Base-by-base conservation (phyloP, 2,329 filamentous ascomycete genomes). In the Emmonsia crescens region DNA sequence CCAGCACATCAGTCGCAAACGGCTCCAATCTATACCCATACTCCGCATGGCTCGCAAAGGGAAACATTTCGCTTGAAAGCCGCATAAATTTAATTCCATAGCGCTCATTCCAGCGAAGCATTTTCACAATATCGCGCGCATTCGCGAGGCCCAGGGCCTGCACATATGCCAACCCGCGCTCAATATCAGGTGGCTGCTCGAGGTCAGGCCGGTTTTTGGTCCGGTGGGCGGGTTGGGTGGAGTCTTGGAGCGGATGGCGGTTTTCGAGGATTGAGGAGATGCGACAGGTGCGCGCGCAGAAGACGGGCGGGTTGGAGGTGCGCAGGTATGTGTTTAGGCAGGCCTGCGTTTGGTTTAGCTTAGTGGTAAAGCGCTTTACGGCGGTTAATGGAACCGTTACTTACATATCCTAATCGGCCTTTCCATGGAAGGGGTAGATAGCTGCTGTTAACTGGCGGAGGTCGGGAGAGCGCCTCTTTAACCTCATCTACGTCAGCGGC, bases 61-160 rank as follows among this genome's bases (percentile, higher is more conserved):
- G 93, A 66, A 97, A 97, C 89, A 96, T 96, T 68, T 96, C 93
- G 60, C 90, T 96, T 67, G 90, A 96, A 24, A 97, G 79, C 1
- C 93, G 85, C 83, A 97, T 85, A 73, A 97, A 96, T 67, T 86
- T 92, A 75, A 97, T 97, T 46, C 88, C 87, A 66, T 93, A 96
- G 67, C 85, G 89, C 66, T 95, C 87, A 70, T 97, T 96, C 93
- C 93, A 97, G 1, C 85, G 83, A 9, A 96, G 70, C 84, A 96
- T 90, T 74, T 95, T 96, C 62, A 82, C 77, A 38, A 96, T 84
- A 68, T 97, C 93, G 48, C 84, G 82, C 0, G 89, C 88, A 73
- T 97, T 97, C 19, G 89, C 85, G 12, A 96, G 73, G 0, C 91
- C 89, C 1, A 96, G 73, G 0, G 83, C 80, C 72, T 96, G 85